Conservation (phyloP, 2,329 filamentous ascomycete genomes). For the Westerdykella ornata region DNA sequence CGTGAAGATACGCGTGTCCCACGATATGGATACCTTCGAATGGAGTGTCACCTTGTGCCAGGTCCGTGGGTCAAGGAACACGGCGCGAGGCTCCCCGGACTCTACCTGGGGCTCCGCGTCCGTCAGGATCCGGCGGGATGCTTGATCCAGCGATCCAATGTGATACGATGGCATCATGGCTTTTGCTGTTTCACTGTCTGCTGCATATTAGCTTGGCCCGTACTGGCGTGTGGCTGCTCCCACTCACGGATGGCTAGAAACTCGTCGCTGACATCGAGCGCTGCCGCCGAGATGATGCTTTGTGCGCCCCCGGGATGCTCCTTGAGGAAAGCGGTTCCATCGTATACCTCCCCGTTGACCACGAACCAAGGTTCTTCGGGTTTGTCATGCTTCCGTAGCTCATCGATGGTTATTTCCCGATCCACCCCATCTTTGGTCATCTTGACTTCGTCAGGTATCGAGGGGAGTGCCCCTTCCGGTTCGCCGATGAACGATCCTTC, state of each 20-base stretch:
- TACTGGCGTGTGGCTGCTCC: background rate
- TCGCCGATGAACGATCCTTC: slow-evolving; percentile 49
- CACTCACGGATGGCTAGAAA: slow-evolving; percentile 82
- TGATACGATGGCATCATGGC: slow-evolving; percentile 83
- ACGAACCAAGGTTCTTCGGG: slow-evolving; percentile 76
- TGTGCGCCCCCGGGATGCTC: slow-evolving; percentile 80
- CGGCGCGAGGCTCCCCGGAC: slow-evolving; percentile 44
- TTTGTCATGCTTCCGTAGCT: slow-evolving; percentile 61
- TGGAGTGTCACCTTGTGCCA: slow-evolving; percentile 70
- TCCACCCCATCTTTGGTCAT: slow-evolving; percentile 67
- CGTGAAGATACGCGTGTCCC: slow-evolving; percentile 73
- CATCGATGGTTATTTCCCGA: slow-evolving; percentile 59
- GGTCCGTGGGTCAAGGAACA: slow-evolving; percentile 63
- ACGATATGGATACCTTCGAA: slow-evolving; percentile 63
- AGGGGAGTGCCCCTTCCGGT: slow-evolving; percentile 34
- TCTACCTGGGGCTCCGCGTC: slow-evolving; percentile 39
- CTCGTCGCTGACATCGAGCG: slow-evolving; percentile 75
- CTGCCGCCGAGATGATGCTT: slow-evolving; percentile 78
- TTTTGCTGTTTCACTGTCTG: slow-evolving; percentile 87
- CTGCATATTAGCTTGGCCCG: slow-evolving; percentile 17
- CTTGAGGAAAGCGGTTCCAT: slow-evolving; percentile 73
- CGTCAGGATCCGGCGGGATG: slow-evolving; percentile 50
- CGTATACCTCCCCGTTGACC: slow-evolving; percentile 80
- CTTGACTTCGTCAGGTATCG: slow-evolving; percentile 54
- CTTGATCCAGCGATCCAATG: slow-evolving; percentile 66